Evolutionary conservation across 805 yeast species (phyloP).

Genomic region (Lachancea waltii): DNA sequence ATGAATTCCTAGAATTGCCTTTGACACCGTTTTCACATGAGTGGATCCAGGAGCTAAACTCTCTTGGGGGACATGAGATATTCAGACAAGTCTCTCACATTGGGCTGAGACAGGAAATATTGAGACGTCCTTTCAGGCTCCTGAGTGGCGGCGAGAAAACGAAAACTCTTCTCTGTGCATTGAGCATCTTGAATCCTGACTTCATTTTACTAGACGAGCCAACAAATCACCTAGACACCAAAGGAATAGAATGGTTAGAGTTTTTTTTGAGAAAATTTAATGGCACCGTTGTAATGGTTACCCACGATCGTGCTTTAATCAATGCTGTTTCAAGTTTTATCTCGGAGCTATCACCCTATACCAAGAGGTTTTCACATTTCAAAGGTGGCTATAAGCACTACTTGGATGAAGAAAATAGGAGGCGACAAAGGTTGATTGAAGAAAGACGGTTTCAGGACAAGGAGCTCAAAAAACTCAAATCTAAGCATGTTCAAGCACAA

Average conservation of each 20-base stretch:
- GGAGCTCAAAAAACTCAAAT: constrained; percentile 14
- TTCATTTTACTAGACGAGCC: constrained; percentile 16
- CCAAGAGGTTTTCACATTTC: constrained; percentile 13
- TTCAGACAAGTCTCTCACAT: constrained; percentile 13
- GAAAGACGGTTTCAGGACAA: constrained; percentile 15
- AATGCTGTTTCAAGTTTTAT: constrained; percentile 13
- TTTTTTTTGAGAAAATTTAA: constrained; percentile 10
- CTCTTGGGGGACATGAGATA: constrained; percentile 16
- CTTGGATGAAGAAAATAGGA: constrained; percentile 14
- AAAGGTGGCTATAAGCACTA: constrained; percentile 15
- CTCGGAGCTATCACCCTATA: constrained; percentile 14
- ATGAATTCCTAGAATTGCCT: constrained; percentile 10
- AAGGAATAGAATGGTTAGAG: constrained; percentile 15
- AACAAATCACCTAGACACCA: constrained; percentile 14
- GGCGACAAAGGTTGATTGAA: constrained; percentile 10
- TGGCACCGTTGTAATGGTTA: constrained; percentile 12
- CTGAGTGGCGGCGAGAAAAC: constrained; percentile 17
- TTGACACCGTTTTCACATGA: constrained; percentile 11
- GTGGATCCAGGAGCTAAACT: constrained; percentile 15
- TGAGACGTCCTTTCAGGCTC: constrained; percentile 13
- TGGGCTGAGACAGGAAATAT: constrained; percentile 10
- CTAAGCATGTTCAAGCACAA: constrained; percentile 13
- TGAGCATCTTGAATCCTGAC: constrained; percentile 14
- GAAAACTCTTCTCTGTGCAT: constrained; percentile 14
- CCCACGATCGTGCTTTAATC: constrained; percentile 15